Evolutionary conservation across 164 flowering plant genomes (phyloP), one percentile per base, ranked within the genome.

Genomic region (Vitis rotundifolia): DNA sequence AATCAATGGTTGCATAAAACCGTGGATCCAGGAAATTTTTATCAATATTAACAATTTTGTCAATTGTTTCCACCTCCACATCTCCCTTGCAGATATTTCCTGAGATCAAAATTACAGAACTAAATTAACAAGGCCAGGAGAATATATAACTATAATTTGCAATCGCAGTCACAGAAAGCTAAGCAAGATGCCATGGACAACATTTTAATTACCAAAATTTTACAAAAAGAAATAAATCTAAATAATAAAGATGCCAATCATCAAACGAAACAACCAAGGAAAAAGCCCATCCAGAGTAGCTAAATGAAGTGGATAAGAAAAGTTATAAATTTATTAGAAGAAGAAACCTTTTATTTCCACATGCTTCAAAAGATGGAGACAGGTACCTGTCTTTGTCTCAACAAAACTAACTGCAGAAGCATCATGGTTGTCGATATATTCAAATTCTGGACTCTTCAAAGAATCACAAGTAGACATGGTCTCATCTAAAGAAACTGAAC

Each of bases 401-500:
- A 88, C 67, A 47, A 88, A 85, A 64, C 74, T 79, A 58, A 81
- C 75, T 16, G 76, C 73, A 7, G 84, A 75, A 54, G 71, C 65
- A 52, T 84, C 89, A 54, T 59, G 76, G 44, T 77, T 84, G 75
- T 90, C 94, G 59, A 87, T 50, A 59, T 89, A 90, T 75, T 90
- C 97, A 64, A 88, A 71, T 37, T 87, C 89, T 14, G 92, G 89
- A 66, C 93, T 92, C 75, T 80, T 90, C 68, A 92, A 68, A 47
- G 95, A 90, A 70, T 86, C 88, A 77, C 87, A 82, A 16, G 88
- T 82, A 31, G 96, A 92, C 90, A 85, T 89, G 8, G 88, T 80
- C 64, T 89, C 96, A 74, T 86, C 92, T 89, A 89, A 69, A 49
- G 95, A 87, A 64, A 86, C 81, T 52, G 89, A 87, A 28, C 66